These are phyloP conservation scores for Crithidia sp. DNA, from an alignment of 208 protist genomes.

Conservation along the genomic window DNA sequence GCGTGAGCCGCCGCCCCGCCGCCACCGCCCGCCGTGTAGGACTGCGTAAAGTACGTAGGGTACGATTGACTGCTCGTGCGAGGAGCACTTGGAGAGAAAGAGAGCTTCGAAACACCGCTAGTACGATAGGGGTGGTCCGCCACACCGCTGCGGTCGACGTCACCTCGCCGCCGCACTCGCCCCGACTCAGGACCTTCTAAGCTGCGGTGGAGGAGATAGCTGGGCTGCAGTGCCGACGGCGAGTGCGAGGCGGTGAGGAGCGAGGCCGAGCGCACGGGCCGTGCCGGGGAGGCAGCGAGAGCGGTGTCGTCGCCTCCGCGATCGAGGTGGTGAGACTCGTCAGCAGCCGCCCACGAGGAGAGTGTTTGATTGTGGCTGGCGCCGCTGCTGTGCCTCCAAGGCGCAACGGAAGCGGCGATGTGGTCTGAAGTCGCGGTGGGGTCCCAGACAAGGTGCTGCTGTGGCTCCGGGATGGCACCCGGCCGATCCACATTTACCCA, in stretches of 20 bases:
- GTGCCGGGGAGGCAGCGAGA: background rate
- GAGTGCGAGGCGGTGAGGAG: constrained; percentile 1
- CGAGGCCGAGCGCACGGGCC: constrained; percentile 1
- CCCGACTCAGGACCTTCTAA: background rate
- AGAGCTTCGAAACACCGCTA: background rate
- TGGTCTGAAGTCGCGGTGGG: background rate
- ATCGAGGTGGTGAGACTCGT: constrained; percentile 6
- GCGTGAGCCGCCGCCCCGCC: background rate
- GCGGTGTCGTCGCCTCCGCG: background rate
- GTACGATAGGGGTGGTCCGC: background rate
- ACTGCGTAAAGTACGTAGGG: background rate
- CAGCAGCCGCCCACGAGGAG: background rate
- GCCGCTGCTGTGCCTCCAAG: background rate
- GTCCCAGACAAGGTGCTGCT: constrained; percentile 32
- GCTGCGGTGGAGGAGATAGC: background rate
- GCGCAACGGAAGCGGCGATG: background rate
- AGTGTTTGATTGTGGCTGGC: background rate
- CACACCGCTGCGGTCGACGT: background rate
- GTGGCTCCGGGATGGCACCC: constrained; percentile 27
- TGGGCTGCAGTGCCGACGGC: constrained; percentile 11
- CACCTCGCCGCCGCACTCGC: background rate
- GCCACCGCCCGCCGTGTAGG: background rate
- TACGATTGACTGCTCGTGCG: background rate
- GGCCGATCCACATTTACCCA: constrained; percentile 11
- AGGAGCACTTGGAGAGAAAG: background rate